Base-by-base conservation (phyloP, 192 early-diverging fungal genomes). In the Rhizoclosmatium globosum region DNA sequence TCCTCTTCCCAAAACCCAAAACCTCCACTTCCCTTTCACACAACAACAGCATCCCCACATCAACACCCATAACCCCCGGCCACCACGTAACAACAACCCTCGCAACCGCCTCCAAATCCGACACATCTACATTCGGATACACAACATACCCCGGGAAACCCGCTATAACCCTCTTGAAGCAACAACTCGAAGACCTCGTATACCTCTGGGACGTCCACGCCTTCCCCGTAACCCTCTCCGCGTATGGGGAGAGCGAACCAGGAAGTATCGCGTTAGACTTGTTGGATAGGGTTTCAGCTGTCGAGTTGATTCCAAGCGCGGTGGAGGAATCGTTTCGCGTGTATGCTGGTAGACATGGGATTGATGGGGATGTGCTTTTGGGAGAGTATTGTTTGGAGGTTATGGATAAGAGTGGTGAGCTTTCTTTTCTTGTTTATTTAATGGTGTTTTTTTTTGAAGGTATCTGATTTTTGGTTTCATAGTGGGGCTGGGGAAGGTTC, bases 201-300 rank as follows among this genome's bases (percentile, higher is more conserved):
- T 74, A 85, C 61, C 75, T 93, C 7, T 89, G 88, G 77, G 31
- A 31, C 31, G 31, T 31, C 31, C 31, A 31, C 31, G 31, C 31
- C 0, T 31, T 53, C 50, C 6, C 6, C 6, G 50, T 53, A 13
- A 17, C 17, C 6, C 17, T 53, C 6, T 53, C 50, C 50, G 86
- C 89, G 39, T 92, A 92, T 71, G 84, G 82, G 15, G 75, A 84
- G 72, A 61, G 86, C 39, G 80, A 81, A 4, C 89, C 86, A 46
- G 53, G 45, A 6, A 74, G 71, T 2, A 88, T 88, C 59, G 82
- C 92, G 38, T 78, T 88, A 31, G 85, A 87, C 59, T 71, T 94
- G 39, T 82, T 94, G 39, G 92, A 93, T 68, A 84, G 91, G 6
- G 90, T 88, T 4, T 79, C 85, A 0, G 83, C 91, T 3, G 84